Evolutionary conservation across 345 rosid genomes (phyloP).

Genomic region (Clarkia xantiana): DNA sequence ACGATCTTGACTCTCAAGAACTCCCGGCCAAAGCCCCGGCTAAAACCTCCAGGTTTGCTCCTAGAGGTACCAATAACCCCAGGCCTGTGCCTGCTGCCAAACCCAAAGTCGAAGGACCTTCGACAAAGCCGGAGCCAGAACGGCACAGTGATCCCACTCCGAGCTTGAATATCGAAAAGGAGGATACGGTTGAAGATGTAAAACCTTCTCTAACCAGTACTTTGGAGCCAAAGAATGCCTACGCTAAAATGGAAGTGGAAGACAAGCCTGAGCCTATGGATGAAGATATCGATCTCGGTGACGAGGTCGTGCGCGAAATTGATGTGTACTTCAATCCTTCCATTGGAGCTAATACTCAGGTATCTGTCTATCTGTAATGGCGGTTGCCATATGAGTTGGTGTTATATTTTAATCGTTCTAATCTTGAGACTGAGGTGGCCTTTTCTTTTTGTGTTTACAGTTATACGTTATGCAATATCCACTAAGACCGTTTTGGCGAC

Average conservation of each 20-base stretch:
- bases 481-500: constrained; percentile 71
- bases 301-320: constrained; percentile 64
- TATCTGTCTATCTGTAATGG: constrained; percentile 8
- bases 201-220: constrained; percentile 11
- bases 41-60: constrained; percentile 45
- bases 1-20: constrained; percentile 31
- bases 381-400: no score
- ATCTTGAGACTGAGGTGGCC: not conserved
- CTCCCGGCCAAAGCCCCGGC: constrained; percentile 23
- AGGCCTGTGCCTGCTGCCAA: constrained; percentile 12
- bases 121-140: constrained; percentile 7
- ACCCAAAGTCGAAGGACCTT: constrained; percentile 19
- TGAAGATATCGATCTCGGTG: constrained; percentile 15
- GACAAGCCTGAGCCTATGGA: constrained; percentile 13
- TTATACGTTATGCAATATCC: constrained; percentile 81
- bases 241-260: constrained; percentile 34
- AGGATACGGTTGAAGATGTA: constrained; percentile 6
- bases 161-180: no score
- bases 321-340: constrained; percentile 66
- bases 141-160: no score
- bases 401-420: no score
- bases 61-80: constrained; percentile 18
- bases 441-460: constrained; percentile 21
- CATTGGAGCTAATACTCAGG: constrained; percentile 34
- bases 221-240: constrained; percentile 20